phyloP scores from a whole-genome alignment of 768 basidiomycete species.

The Tricholoma sp. region DNA sequence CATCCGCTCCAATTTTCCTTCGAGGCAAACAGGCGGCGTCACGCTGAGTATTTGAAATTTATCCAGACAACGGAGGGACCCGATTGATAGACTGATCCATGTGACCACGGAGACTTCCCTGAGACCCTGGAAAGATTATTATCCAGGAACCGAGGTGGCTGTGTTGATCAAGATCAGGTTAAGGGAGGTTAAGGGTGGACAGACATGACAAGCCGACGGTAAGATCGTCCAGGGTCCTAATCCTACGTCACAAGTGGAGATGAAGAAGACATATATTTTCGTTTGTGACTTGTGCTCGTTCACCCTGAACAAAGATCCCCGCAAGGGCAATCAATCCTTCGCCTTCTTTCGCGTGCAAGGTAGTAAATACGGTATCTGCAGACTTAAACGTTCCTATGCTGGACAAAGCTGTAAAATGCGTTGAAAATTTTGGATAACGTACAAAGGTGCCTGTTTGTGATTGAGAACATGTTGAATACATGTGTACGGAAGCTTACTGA shows the following conservation, averaged over 20 bases:
- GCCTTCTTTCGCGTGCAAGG: no score
- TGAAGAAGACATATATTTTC: background rate
- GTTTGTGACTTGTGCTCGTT: background rate
- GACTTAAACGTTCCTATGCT: background rate
- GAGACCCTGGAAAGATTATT: slow-evolving; percentile 11
- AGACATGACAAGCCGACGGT: slow-evolving; percentile 12
- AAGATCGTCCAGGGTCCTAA: slow-evolving; percentile 1
- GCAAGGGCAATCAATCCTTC: no score
- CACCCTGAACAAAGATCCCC: background rate
- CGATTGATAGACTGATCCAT: background rate
- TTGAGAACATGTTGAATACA: background rate
- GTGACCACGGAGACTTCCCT: background rate
- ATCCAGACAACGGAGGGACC: background rate
- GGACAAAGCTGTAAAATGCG: background rate
- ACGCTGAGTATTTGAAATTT: background rate
- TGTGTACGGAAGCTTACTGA: background rate
- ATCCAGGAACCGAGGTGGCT: slow-evolving; percentile 8
- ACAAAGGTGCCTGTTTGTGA: background rate
- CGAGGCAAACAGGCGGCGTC: background rate
- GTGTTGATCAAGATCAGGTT: slow-evolving; percentile 16
- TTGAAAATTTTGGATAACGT: background rate
- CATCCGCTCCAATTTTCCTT: background rate
- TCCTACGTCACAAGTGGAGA: background rate
- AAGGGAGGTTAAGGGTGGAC: slow-evolving; percentile 4
- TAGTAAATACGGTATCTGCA: no score